Percentiles rank a stretch among this genome's conserved stretches.
Conservation (phyloP, 345 rosid species). For the Melaleuca quinquenervia region DNA sequence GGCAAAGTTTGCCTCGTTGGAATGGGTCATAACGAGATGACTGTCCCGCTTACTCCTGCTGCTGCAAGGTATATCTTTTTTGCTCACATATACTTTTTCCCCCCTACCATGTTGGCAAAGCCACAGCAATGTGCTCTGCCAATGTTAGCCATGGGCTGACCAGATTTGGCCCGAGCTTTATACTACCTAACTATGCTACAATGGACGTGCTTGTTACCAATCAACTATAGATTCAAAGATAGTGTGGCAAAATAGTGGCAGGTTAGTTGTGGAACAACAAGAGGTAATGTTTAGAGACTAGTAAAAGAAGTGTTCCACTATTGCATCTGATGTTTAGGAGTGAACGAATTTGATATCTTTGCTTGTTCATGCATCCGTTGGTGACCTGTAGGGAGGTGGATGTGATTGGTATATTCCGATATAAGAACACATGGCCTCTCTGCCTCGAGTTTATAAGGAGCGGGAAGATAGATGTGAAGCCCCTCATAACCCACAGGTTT, state of each 20-base stretch:
- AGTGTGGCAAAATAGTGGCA: background rate
- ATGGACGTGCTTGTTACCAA: background rate
- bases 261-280: background rate
- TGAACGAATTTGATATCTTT: background rate
- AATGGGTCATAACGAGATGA: slow-evolving; percentile 71
- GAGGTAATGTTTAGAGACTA: background rate
- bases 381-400: slow-evolving; percentile 66
- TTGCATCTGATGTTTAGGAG: background rate
- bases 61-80: slow-evolving; percentile 61
- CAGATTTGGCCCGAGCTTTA: background rate
- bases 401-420: slow-evolving; percentile 68
- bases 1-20: slow-evolving; percentile 96
- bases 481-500: slow-evolving; percentile 81
- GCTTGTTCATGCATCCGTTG: background rate
- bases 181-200: background rate
- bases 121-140: background rate
- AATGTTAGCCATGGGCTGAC: background rate
- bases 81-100: too few relatives aligned
- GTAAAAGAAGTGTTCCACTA: background rate
- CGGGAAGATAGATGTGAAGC: slow-evolving; percentile 88
- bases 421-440: slow-evolving; percentile 86
- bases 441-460: slow-evolving; percentile 69
- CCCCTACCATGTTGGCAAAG: background rate
- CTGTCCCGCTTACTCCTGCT: slow-evolving; percentile 73
- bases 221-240: background rate